phyloP scores from a whole-genome alignment of 2,329 filamentous ascomycete genomes.

The Stemphylium vesicarium region DNA sequence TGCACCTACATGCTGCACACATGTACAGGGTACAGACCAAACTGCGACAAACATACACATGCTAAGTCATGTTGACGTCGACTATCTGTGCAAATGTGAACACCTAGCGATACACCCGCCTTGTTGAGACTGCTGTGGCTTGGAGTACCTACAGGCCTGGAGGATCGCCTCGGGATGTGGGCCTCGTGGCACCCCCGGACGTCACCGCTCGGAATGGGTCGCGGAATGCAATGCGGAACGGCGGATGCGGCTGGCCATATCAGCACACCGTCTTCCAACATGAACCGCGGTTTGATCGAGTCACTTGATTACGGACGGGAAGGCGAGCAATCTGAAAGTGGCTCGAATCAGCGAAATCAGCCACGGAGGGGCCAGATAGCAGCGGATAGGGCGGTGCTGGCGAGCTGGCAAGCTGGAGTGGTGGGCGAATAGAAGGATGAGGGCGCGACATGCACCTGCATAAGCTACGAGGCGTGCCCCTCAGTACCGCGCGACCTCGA shows the following conservation, averaged over 20 bases:
- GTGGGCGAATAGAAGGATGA: slow-evolving; percentile 8
- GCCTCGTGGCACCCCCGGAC: slow-evolving; percentile 10
- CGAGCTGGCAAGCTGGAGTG: not conserved
- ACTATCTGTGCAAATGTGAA: too few species aligned
- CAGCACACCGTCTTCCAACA: not conserved
- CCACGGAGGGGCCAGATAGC: slow-evolving; percentile 6
- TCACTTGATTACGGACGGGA: slow-evolving; percentile 4
- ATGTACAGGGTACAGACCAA: too few species aligned
- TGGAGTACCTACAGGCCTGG: not conserved
- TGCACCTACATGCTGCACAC: too few species aligned
- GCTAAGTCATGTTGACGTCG: too few species aligned
- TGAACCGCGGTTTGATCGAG: not conserved
- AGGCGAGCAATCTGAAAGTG: not conserved
- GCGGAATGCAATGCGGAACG: slow-evolving; percentile 14
- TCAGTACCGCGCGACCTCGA: slow-evolving; percentile 10
- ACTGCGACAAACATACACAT: too few species aligned
- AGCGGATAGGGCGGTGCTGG: slow-evolving; percentile 16
- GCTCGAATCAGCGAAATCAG: not conserved
- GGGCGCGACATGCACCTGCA: slow-evolving; percentile 23
- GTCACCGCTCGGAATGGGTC: slow-evolving; percentile 20
- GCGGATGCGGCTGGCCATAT: slow-evolving; percentile 6
- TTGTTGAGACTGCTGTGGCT: too few species aligned
- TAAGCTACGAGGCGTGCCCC: slow-evolving; percentile 21
- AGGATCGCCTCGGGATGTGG: not conserved
- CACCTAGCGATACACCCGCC: too few species aligned